Evolutionary conservation across 176 grass and related monocot species (phyloP), one percentile per base, ranked within the genome.

Genomic region (Hordeum marinum): DNA sequence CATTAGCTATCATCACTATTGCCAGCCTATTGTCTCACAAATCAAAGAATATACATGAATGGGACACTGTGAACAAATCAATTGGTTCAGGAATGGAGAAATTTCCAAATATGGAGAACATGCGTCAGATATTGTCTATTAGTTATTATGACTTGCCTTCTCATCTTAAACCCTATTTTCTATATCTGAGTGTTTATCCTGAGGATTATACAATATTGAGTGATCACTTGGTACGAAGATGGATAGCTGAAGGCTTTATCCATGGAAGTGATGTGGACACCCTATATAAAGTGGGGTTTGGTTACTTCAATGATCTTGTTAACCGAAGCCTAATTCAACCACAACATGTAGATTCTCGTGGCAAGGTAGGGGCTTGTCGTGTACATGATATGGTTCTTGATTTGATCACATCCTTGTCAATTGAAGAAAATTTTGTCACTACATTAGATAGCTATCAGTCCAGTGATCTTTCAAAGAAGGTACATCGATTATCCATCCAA

Each of bases 71-170:
- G 6, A 31, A 64, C 43, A 29, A 48, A 63, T 87, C 67, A 0
- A 80, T 86, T 2, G 58, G 85, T 15, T 65, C 39, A 39, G 85
- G 85, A 75, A 41, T 46, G 31, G 85, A 81, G 20, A 75, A 72
- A 8, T 26, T 23, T 15, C 12, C 21, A 6, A 20, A 45, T 64
- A 35, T 87, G 29, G 85, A 87, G 7, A 64, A 63, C 4, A 87
- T 87, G 68, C 40, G 77, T 1, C 55, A 63, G 11, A 87, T 87
- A 80, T 23, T 87, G 39, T 87, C 85, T 15, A 46, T 75, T 48
- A 87, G 77, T 13, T 87, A 81, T 81, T 54, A 80, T 64, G 21
- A 75, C 42, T 64, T 87, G 3, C 77, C 77, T 4, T 35, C 21
- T 21, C 42, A 87, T 81, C 23, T 54, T 8, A 54, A 54, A 54